Evolutionary conservation across 148 eudicot genomes (phyloP).

Genomic region (Nyssa sinensis): DNA sequence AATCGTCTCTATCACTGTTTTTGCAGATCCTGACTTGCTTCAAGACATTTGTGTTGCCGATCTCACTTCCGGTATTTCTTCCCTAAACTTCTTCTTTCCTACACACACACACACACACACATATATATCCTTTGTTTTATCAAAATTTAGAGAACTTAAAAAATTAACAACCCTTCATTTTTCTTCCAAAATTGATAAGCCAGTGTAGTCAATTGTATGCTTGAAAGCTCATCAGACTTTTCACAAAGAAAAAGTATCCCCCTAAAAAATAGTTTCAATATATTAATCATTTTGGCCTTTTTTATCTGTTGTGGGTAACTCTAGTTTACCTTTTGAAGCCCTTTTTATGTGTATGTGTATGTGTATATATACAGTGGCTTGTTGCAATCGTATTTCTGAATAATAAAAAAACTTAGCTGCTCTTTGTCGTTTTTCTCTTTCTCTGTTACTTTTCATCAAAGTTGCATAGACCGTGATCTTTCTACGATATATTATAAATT

Average conservation of each 20-base stretch:
- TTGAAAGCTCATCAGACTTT: not conserved
- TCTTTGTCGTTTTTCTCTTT: too few relatives aligned
- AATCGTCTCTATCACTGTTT: conserved; percentile 12
- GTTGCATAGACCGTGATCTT: too few relatives aligned
- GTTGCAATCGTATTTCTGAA: too few relatives aligned
- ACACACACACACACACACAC: too few relatives aligned
- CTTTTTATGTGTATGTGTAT: not conserved
- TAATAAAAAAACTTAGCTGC: too few relatives aligned
- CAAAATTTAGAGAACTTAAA: not conserved
- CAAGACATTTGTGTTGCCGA: conserved; percentile 42
- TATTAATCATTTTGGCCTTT: not conserved
- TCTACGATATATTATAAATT: too few relatives aligned
- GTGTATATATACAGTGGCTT: not conserved
- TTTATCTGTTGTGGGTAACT: not conserved
- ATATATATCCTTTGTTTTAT: too few relatives aligned
- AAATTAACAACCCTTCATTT: too few relatives aligned
- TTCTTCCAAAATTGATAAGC: too few relatives aligned
- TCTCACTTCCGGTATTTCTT: conserved; percentile 18
- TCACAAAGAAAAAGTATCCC: not conserved
- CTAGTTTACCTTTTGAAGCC: too few relatives aligned
- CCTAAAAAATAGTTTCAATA: not conserved
- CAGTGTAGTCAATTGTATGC: not conserved
- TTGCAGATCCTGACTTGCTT: conserved; percentile 37
- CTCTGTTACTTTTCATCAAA: too few relatives aligned
- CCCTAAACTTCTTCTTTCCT: not conserved